phyloP scores from a whole-genome alignment of 495 filamentous ascomycete species.

The Cetradonia linearis region DNA sequence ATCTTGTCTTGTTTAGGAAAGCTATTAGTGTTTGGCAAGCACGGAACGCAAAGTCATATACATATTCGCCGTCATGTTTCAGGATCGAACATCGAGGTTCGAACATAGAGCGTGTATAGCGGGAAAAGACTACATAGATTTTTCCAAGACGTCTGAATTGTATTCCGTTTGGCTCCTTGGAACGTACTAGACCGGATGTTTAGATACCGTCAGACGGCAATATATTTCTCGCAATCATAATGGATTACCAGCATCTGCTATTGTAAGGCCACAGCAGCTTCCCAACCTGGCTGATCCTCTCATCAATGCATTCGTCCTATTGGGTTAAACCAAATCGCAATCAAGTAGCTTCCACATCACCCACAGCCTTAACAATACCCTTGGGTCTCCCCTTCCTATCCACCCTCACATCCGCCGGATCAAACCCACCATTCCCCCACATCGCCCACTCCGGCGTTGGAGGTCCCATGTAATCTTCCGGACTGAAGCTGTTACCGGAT shows the following conservation, averaged over 20 bases:
- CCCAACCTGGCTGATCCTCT: too few relatives aligned
- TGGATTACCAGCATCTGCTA: too few relatives aligned
- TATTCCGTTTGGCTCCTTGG: too few relatives aligned
- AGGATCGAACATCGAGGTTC: neutral
- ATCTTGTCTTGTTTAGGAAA: neutral
- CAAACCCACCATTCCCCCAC: slow-evolving; percentile 91
- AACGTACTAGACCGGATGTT: too few relatives aligned
- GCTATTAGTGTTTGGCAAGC: neutral
- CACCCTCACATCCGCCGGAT: slow-evolving; percentile 79
- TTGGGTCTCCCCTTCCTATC: slow-evolving; percentile 57
- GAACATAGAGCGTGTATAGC: too few relatives aligned
- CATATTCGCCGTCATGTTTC: neutral
- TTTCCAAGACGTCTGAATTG: neutral
- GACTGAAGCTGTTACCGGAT: slow-evolving; percentile 56
- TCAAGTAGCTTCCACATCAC: neutral
- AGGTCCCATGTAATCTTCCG: slow-evolving; percentile 80
- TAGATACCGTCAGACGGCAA: too few relatives aligned
- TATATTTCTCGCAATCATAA: too few relatives aligned
- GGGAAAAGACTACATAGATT: neutral
- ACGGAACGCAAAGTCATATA: neutral
- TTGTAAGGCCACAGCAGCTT: too few relatives aligned
- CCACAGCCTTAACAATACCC: neutral
- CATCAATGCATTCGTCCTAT: too few relatives aligned
- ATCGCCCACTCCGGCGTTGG: slow-evolving; percentile 84
- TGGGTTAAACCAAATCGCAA: neutral